phyloP scores from a whole-genome alignment of 2,329 filamentous ascomycete species.

The Nothopassalora personata region DNA sequence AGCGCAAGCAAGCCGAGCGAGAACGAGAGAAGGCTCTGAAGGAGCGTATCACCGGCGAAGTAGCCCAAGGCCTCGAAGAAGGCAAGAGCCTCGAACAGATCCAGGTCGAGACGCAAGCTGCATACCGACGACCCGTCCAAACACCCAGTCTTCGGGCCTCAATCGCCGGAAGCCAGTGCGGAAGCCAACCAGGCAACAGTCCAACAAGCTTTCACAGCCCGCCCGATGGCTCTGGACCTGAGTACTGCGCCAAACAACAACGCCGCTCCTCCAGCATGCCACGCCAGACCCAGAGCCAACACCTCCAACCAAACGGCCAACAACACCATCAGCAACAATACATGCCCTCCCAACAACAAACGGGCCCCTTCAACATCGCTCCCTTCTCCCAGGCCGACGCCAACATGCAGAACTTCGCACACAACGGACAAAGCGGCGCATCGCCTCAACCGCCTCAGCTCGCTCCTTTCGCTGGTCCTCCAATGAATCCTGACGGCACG shows the following conservation, averaged over 20 bases:
- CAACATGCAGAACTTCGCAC: neutral
- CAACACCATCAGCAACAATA: conserved; percentile 13
- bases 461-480: neutral
- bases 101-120: conserved; percentile 33
- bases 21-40: conserved; percentile 34
- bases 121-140: conserved; percentile 30
- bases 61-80: conserved; percentile 27
- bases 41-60: conserved; percentile 21
- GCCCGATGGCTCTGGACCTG: conserved; percentile 12
- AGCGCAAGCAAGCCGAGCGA: conserved; percentile 68
- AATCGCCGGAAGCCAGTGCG: conserved; percentile 20
- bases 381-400: conserved; percentile 12
- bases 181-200: conserved; percentile 23
- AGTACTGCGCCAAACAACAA: conserved; percentile 9
- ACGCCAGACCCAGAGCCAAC: conserved; percentile 6
- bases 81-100: conserved; percentile 34
- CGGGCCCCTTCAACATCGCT: conserved; percentile 5
- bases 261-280: conserved; percentile 14
- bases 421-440: neutral
- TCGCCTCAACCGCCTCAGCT: conserved; percentile 7
- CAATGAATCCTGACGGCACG: neutral
- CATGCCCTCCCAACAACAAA: conserved; percentile 14
- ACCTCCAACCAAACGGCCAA: conserved; percentile 10
- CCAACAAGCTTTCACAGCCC: conserved; percentile 28
- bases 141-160: conserved; percentile 29